Base-by-base conservation (phyloP, 2,329 filamentous ascomycete species). In the Lithohypha guttulata region DNA sequence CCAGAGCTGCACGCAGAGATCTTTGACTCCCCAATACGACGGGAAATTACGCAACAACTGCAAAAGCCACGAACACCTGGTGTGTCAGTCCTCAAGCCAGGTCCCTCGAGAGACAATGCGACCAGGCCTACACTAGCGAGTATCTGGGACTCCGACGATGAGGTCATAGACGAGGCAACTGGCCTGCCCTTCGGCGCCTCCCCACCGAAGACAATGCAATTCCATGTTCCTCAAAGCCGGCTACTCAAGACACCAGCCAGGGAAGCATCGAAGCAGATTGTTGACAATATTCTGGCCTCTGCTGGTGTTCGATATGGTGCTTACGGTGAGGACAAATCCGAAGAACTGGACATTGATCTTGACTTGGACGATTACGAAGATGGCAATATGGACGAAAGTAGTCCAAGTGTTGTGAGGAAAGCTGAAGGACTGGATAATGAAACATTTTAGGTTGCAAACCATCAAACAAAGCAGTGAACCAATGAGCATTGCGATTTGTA, bases 1-100 rank as follows among this genome's bases (percentile, higher is more conserved):
- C 89, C 89, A 0, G 81, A 86, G 55, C 67, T 96, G 27, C 79
- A 86, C 44, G 79, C 82, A 33, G 87, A 93, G 47, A 77, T 89
- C 6, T 95, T 95, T 62, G 77, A 80, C 59, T 86, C 82, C 1
- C 84, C 85, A 0, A 61, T 79, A 39, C 49, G 20, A 41, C 55
- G 42, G 60, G 48, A 54, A 63, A 42, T 53, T 54, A 62, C 34
- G 59, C 63, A 54, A 60, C 19, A 26, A n/a, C 18, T 25, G 3
- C 66, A 51, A 55, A 45, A 46, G 69, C 63, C 2, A 75, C 81
- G 26, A 62, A 82, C 57, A 3, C 62, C 63, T 32, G 89, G 89
- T 0, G 73, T 93, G 23, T 93, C 84, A 52, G 82, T 95, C 14
- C 77, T 86, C 56, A 93, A 85, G 2, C 86, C 86, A 13, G 38